A percentile compares a stretch with the other conserved stretches of the same genome.
Evolutionary conservation across 2,329 filamentous ascomycete genomes (phyloP).

Genomic region (Exophiala dermatitidis): DNA sequence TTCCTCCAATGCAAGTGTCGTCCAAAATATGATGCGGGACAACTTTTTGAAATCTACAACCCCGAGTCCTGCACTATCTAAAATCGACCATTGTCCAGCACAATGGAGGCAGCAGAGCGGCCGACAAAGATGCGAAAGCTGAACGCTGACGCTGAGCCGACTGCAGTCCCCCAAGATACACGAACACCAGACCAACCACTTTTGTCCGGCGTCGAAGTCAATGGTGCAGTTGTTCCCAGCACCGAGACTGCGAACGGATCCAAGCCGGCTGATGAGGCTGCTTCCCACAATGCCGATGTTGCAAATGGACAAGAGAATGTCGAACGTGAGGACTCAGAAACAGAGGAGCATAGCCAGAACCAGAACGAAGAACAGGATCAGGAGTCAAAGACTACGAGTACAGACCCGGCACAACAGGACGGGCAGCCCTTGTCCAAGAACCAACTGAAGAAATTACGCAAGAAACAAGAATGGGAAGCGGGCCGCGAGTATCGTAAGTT

Average conservation of each 20-base stretch:
- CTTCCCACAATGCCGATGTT: slow-evolving; percentile 25
- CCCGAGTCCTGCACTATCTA: too few relatives aligned
- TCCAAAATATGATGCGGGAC: too few relatives aligned
- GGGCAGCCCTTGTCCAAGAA: slow-evolving; percentile 63
- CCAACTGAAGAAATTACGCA: slow-evolving; percentile 70
- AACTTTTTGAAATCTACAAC: too few relatives aligned
- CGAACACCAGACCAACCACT: not conserved
- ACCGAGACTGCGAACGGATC: slow-evolving; percentile 5
- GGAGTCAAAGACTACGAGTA: not conserved
- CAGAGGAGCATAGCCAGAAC: not conserved
- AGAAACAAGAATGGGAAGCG: slow-evolving; percentile 68
- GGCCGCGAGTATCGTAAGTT: slow-evolving; percentile 53
- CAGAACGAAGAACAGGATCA: too few relatives aligned
- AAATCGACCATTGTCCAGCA: not conserved
- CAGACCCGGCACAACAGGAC: slow-evolving; percentile 4
- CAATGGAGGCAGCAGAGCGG: slow-evolving; percentile 50
- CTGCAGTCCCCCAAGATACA: not conserved
- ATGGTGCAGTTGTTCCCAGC: slow-evolving; percentile 16
- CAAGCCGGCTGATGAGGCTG: slow-evolving; percentile 11
- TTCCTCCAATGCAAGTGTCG: too few relatives aligned
- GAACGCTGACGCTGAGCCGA: slow-evolving; percentile 30
- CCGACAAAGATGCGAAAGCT: slow-evolving; percentile 51
- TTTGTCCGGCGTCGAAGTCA: not conserved
- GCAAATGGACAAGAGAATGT: slow-evolving; percentile 26
- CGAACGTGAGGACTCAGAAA: slow-evolving; percentile 1